Evolutionary conservation across 75 land plant genomes (phyloP).

Genomic region (Cryptomeria japonica): DNA sequence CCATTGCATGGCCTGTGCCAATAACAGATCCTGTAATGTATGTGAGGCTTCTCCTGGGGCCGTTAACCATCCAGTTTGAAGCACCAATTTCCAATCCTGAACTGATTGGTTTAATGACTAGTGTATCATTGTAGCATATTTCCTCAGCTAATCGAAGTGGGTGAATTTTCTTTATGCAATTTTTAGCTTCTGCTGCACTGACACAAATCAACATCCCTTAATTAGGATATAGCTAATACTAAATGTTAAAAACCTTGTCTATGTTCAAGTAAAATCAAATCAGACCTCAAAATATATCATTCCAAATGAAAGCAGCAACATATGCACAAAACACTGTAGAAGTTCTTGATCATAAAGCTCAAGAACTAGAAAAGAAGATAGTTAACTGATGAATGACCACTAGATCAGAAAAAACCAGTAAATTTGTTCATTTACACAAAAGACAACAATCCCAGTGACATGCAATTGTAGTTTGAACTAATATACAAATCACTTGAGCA

Average conservation of each 20-base stretch:
- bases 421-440: background rate
- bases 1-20: conserved; percentile 49
- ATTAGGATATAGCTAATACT: background rate
- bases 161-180: conserved; percentile 58
- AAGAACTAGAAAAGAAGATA: background rate
- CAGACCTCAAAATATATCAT: conserved; percentile 8
- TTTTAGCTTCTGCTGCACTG: conserved; percentile 81
- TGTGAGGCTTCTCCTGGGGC: conserved; percentile 48
- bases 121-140: conserved; percentile 62
- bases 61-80: conserved; percentile 75
- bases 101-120: conserved; percentile 67
- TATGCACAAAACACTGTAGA: background rate
- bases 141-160: conserved; percentile 84
- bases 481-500: background rate
- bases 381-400: background rate
- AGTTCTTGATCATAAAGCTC: background rate
- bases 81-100: conserved; percentile 90
- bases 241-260: background rate
- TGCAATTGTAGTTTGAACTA: background rate
- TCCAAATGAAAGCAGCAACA: background rate
- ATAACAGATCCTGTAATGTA: conserved; percentile 58
- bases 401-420: background rate
- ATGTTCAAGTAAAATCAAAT: background rate
- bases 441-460: background rate
- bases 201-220: conserved; percentile 5